Percentiles rank a stretch among this genome's conserved stretches.
Evolutionary conservation across 2,329 filamentous ascomycete genomes (phyloP).

Genomic region (Colletotrichum karsti): DNA sequence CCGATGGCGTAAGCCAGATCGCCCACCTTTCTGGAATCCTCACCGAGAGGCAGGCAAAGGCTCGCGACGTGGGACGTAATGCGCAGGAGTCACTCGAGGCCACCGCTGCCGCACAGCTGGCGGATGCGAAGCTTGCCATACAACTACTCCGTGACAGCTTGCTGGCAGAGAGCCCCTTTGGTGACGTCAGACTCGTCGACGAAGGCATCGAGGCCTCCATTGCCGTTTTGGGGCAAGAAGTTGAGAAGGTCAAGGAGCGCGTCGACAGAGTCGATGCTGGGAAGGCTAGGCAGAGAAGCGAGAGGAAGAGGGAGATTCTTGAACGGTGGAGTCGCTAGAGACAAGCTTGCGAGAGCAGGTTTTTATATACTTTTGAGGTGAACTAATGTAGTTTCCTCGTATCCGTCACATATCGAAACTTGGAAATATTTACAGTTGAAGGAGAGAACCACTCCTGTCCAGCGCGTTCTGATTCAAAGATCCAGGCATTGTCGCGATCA

Average conservation of each 20-base stretch:
- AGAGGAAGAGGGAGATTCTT: conserved; percentile 58
- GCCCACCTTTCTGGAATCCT: conserved; percentile 45
- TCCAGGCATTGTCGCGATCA: no score
- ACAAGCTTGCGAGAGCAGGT: no score
- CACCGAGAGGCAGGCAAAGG: conserved; percentile 50
- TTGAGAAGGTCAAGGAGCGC: conserved; percentile 47
- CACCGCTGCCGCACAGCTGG: conserved; percentile 48
- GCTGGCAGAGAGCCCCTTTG: conserved; percentile 60
- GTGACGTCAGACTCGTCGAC: conserved; percentile 56
- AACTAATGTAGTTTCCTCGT: no score
- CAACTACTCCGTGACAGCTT: conserved; percentile 60
- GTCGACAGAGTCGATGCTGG: conserved; percentile 48
- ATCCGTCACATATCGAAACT: neutral
- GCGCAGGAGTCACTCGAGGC: conserved; percentile 61
- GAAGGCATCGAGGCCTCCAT: conserved; percentile 61
- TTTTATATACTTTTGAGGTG: no score
- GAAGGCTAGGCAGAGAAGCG: conserved; percentile 47
- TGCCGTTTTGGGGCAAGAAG: conserved; percentile 53
- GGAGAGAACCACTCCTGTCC: no score
- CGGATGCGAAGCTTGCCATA: conserved; percentile 57
- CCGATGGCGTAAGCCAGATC: conserved; percentile 34
- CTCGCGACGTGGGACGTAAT: conserved; percentile 51
- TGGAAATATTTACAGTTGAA: no score
- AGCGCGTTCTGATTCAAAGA: no score
- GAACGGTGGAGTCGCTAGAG: conserved; percentile 46